Conservation (phyloP, 179 eudicot genomes). For the Camellia oleifera region DNA sequence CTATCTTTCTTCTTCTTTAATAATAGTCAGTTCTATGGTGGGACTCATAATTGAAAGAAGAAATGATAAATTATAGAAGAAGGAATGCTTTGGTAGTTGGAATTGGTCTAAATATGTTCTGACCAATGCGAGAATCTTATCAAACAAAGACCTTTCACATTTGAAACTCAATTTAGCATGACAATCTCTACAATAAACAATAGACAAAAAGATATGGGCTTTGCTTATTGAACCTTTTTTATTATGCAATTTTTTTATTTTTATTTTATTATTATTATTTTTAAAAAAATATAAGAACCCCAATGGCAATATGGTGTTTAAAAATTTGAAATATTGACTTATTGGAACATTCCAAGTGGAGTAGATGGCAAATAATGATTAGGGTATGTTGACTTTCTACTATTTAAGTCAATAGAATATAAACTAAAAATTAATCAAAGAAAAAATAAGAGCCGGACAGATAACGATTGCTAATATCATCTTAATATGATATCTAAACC, state of each 20-base stretch:
- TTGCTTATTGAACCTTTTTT: no score
- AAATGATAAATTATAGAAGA: background rate
- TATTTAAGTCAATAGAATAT: no score
- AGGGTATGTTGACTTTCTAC: constrained; percentile 2
- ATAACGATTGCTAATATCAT: background rate
- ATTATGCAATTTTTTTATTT: background rate
- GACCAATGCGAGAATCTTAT: constrained; percentile 13
- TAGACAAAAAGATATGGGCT: no score
- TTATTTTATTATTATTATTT: background rate
- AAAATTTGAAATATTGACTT: constrained; percentile 18
- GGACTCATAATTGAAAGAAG: background rate
- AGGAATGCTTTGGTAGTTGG: background rate
- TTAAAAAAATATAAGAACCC: background rate
- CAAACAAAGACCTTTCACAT: constrained; percentile 17
- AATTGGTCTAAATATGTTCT: constrained; percentile 11
- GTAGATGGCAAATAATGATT: constrained; percentile 23
- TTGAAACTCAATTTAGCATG: constrained; percentile 6
- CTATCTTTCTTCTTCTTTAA: background rate
- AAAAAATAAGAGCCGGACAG: background rate
- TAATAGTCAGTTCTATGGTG: background rate
- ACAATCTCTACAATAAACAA: background rate
- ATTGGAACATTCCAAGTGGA: constrained; percentile 15
- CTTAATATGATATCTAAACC: background rate
- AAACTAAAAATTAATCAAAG: no score
- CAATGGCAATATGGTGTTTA: background rate